A percentile compares a stretch with the other conserved stretches of the same genome.
Conservation (phyloP, 2,329 filamentous ascomycete genomes). For the Xylariaceae sp. region DNA sequence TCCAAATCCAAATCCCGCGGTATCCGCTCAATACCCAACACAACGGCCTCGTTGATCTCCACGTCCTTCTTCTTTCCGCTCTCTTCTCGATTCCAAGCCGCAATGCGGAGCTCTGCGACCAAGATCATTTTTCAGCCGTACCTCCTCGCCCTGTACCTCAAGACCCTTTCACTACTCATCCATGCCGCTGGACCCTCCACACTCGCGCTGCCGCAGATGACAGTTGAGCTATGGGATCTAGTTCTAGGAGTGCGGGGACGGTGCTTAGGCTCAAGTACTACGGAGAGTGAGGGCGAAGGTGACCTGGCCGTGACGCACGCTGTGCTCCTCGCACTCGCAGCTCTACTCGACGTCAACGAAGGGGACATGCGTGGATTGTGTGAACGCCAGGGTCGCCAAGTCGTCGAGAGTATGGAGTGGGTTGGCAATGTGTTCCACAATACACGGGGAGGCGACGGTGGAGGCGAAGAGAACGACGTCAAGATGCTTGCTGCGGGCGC, state of each 20-base stretch:
- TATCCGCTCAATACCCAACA: constrained; percentile 71
- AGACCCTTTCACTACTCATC: constrained; percentile 83
- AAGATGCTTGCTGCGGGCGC: constrained; percentile 81
- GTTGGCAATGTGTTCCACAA: constrained; percentile 76
- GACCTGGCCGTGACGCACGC: constrained; percentile 75
- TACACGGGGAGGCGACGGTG: constrained; percentile 53
- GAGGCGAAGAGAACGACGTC: constrained; percentile 77
- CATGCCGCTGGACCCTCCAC: constrained; percentile 85
- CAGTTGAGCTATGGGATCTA: constrained; percentile 83
- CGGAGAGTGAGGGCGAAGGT: constrained; percentile 6
- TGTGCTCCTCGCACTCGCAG: constrained; percentile 79
- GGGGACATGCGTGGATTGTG: constrained; percentile 75
- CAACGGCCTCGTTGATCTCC: constrained; percentile 77
- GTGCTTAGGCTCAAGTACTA: constrained; percentile 50
- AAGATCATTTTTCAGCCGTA: constrained; percentile 74
- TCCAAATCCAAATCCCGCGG: constrained; percentile 43
- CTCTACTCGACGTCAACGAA: constrained; percentile 81
- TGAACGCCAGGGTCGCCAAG: constrained; percentile 73
- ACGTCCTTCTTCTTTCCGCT: constrained; percentile 87
- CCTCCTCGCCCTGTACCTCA: constrained; percentile 79
- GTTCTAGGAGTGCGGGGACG: constrained; percentile 70
- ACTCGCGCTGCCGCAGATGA: constrained; percentile 78
- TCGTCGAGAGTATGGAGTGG: constrained; percentile 91
- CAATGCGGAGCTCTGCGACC: constrained; percentile 50
- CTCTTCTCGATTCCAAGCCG: constrained; percentile 78